Evolutionary conservation across 1,284 basidiomycete genomes (phyloP), one percentile per base, ranked within the genome.

Genomic region (Trichosporon inkin): DNA sequence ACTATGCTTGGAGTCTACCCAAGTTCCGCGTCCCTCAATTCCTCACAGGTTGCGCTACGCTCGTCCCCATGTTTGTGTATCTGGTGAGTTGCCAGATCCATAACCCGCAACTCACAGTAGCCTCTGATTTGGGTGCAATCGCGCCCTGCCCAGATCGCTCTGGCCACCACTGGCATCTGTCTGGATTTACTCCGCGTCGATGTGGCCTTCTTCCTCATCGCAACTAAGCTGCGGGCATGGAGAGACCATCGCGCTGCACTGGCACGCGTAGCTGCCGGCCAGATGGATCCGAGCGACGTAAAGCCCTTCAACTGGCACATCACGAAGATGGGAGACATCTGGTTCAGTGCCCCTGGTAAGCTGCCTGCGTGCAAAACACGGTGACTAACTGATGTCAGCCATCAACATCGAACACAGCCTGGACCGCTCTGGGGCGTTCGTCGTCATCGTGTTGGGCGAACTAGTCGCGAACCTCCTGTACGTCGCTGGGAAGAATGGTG

Each of bases 401-500:
- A 74, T 78, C 62, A 79, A 79, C 56, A 79, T 80, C 51, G 78
- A 79, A 58, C 79, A 80, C 66, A 71, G 71, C n/a, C 71, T 79
- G 20, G 78, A 80, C 52, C 67, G 79, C 3, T 68, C 68, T 8
- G 71, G 70, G 7, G 77, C 78, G 5, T 79, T 80, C 57, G 71
- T 78, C 13, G 73, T 74, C 57, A 75, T 80, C 41, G 74, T 79
- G 67, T 62, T 71, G 10, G 70, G 71, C 34, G 69, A 70, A 58
- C 62, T 70, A 13, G 65, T 73, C n/a, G 57, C 55, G 44, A 61
- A 61, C 49, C 53, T 64, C 34, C 53, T 64, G 6, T 64, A 64
- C 60, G 34, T 51, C 13, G 60, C 63, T 1, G 56, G 57, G 10
- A 28, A 59, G n/a, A 56, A 67, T 19, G 71, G 71, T 7, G 60